phyloP scores from a whole-genome alignment of 2,329 filamentous ascomycete genomes.

The Trichoderma polysporum region DNA sequence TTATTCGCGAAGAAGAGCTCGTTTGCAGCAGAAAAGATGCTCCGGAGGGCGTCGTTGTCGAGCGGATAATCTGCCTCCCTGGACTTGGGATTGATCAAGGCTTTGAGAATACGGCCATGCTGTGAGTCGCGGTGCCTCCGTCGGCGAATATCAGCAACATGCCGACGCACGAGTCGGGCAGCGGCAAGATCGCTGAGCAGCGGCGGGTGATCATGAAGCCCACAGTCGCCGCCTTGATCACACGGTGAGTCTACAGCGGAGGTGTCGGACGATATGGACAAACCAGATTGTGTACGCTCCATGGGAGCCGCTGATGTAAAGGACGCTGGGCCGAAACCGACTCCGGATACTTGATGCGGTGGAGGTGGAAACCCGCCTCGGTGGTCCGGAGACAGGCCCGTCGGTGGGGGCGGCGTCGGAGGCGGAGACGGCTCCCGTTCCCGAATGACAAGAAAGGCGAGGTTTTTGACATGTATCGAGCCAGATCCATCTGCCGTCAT shows the following conservation, averaged over 20 bases:
- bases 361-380: slow-evolving; percentile 24
- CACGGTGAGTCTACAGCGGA: slow-evolving; percentile 32
- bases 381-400: slow-evolving; percentile 28
- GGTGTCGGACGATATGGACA: slow-evolving; percentile 47
- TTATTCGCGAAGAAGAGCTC: slow-evolving; percentile 61
- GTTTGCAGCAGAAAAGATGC: slow-evolving; percentile 61
- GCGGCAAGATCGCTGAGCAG: slow-evolving; percentile 48
- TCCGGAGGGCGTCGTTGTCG: slow-evolving; percentile 56
- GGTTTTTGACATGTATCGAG: slow-evolving; percentile 34
- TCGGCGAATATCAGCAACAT: slow-evolving; percentile 44
- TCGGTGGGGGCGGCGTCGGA: slow-evolving; percentile 17
- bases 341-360: slow-evolving; percentile 25
- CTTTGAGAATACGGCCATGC: slow-evolving; percentile 57
- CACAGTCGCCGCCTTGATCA: slow-evolving; percentile 33
- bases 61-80: slow-evolving; percentile 50
- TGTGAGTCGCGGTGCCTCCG: slow-evolving; percentile 50
- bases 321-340: slow-evolving; percentile 9
- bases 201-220: slow-evolving; percentile 16
- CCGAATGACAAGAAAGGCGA: slow-evolving; percentile 41
- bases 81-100: slow-evolving; percentile 53
- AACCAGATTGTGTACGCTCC: slow-evolving; percentile 51
- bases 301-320: slow-evolving; percentile 30
- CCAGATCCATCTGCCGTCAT: slow-evolving; percentile 20
- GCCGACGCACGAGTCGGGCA: slow-evolving; percentile 48
- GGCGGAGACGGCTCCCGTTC: slow-evolving; percentile 30